Conservation (phyloP, 2,329 filamentous ascomycete species). For the Zasmidium cellare region DNA sequence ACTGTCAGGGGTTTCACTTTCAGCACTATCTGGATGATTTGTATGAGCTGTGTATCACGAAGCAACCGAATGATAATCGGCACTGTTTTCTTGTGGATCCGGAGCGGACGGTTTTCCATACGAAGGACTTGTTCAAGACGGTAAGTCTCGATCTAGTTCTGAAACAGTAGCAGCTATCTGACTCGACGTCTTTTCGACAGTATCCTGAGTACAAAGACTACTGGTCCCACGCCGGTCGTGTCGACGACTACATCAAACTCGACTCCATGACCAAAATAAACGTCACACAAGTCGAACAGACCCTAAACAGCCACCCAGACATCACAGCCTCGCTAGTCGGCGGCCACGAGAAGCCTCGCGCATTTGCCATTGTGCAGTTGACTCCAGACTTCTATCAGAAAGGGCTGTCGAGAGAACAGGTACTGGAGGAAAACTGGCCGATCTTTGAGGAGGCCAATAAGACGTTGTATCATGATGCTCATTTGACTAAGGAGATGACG, state of each 20-base stretch:
- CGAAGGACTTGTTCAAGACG: constrained; percentile 13
- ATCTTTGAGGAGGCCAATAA: constrained; percentile 15
- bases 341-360: constrained; percentile 5
- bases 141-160: background rate
- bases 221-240: constrained; percentile 11
- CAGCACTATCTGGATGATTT: constrained; percentile 13
- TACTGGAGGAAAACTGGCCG: constrained; percentile 11
- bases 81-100: constrained; percentile 11
- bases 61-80: constrained; percentile 7
- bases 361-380: constrained; percentile 18
- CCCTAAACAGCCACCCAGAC: constrained; percentile 7
- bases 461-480: constrained; percentile 12
- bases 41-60: constrained; percentile 15
- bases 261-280: constrained; percentile 21
- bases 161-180: no score
- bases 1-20: constrained; percentile 8
- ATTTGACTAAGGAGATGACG: constrained; percentile 11
- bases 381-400: background rate
- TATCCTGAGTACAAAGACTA: constrained; percentile 5
- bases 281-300: constrained; percentile 16
- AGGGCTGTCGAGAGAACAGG: background rate
- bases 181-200: no score
- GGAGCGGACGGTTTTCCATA: constrained; percentile 10
- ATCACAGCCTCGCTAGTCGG: constrained; percentile 13
- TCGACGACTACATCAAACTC: constrained; percentile 22